phyloP scores from a whole-genome alignment of 2,329 filamentous ascomycete species.

The Penicillium expansum region DNA sequence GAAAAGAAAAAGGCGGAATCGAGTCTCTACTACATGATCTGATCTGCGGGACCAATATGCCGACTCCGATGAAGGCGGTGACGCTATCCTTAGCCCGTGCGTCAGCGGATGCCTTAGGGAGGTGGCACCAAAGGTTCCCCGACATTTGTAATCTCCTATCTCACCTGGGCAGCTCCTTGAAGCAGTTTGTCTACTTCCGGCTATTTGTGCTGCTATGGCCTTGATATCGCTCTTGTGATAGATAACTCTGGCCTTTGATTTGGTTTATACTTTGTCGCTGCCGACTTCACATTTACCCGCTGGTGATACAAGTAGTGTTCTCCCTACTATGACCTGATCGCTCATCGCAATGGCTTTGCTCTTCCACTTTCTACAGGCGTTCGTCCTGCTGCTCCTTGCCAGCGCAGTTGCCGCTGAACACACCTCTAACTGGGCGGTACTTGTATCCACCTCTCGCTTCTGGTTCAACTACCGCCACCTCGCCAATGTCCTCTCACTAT shows the following conservation, averaged over 20 bases:
- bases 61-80: conserved; percentile 26
- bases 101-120: not conserved
- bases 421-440: conserved; percentile 98
- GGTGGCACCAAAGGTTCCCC: not conserved
- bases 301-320: conserved; percentile 4
- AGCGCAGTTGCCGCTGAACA: conserved; percentile 51
- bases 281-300: not conserved
- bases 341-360: conserved; percentile 28
- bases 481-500: conserved; percentile 94
- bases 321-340: conserved; percentile 16
- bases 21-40: conserved; percentile 17
- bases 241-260: not conserved
- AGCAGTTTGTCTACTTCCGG: not conserved
- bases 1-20: conserved; percentile 16
- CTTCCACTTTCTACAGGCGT: conserved; percentile 26
- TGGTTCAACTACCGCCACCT: conserved; percentile 99
- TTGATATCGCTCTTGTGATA: not conserved
- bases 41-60: conserved; percentile 25
- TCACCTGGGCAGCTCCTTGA: not conserved
- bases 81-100: conserved; percentile 1
- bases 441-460: conserved; percentile 97
- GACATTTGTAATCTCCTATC: conserved; percentile 9
- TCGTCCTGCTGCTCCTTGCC: conserved; percentile 26
- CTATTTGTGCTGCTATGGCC: not conserved
- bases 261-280: not conserved